Percentiles rank a stretch among this genome's conserved stretches.
phyloP scores from a whole-genome alignment of 2,329 filamentous ascomycete species.

The Aspergillus fischeri region DNA sequence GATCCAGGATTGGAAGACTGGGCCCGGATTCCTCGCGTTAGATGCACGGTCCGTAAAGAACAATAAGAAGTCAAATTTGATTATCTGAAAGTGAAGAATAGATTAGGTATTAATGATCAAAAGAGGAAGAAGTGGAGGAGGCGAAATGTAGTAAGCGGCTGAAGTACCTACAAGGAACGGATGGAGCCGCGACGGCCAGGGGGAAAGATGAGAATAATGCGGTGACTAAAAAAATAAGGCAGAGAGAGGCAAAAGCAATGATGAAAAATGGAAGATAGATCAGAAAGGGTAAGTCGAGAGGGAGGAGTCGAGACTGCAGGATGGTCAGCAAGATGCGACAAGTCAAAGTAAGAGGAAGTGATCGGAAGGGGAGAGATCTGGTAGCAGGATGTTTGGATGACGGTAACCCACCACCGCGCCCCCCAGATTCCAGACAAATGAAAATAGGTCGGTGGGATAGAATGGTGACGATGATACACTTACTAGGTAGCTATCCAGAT shows the following conservation, averaged over 20 bases:
- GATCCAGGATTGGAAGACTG: constrained; percentile 14
- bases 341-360: constrained; percentile 3
- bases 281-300: constrained; percentile 1
- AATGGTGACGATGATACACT: constrained; percentile 24
- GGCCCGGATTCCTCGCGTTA: not conserved
- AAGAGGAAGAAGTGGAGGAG: constrained; percentile 8
- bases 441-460: not conserved
- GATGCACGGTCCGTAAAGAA: not conserved
- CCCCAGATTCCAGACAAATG: not conserved
- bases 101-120: not conserved
- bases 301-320: constrained; percentile 4
- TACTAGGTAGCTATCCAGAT: not conserved
- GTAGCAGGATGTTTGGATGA: constrained; percentile 3
- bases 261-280: not conserved
- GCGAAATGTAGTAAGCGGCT: constrained; percentile 9
- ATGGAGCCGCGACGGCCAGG: constrained; percentile 9
- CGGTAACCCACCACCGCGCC: not conserved
- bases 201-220: constrained; percentile 6
- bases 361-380: constrained; percentile 5
- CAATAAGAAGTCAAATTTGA: constrained; percentile 3
- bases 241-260: not conserved
- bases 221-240: constrained; percentile 7
- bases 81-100: constrained; percentile 3
- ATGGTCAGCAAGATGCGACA: constrained; percentile 1
- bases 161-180: constrained; percentile 6